Evolutionary conservation across 148 eudicot species (phyloP).

Genomic region (Hydrangea macrophylla): DNA sequence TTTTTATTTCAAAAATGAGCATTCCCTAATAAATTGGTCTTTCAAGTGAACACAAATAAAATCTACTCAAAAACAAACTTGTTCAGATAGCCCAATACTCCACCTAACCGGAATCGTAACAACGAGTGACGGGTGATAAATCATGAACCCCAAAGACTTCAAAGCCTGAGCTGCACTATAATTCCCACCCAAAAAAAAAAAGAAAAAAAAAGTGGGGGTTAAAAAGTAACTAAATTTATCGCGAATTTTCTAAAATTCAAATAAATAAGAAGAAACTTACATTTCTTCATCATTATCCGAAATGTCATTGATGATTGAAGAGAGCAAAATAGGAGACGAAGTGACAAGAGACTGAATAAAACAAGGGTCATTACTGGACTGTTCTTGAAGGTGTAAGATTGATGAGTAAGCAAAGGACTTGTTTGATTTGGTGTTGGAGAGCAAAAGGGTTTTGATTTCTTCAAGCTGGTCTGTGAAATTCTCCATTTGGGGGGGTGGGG

Average conservation of each 20-base stretch:
- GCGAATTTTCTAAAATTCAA: neutral
- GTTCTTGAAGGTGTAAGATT: constrained; percentile 59
- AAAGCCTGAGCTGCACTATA: constrained; percentile 63
- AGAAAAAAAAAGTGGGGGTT: neutral
- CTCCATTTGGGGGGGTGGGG: constrained; percentile 28
- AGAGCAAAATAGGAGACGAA: constrained; percentile 28
- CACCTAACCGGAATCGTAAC: constrained; percentile 38
- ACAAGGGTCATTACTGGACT: constrained; percentile 35
- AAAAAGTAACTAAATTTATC: neutral
- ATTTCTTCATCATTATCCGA: constrained; percentile 59
- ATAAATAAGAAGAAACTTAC: constrained; percentile 22
- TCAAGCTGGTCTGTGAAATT: constrained; percentile 39
- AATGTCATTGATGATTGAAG: constrained; percentile 42
- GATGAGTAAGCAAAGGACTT: constrained; percentile 57
- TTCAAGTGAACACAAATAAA: neutral
- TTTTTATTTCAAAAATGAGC: constrained; percentile 7
- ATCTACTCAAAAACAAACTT: too few species aligned
- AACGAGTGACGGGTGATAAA: constrained; percentile 64
- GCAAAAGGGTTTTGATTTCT: constrained; percentile 47
- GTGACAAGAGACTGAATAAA: constrained; percentile 33
- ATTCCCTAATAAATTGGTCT: neutral
- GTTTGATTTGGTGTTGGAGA: constrained; percentile 31
- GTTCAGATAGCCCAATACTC: neutral
- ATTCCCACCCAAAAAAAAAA: constrained; percentile 13
- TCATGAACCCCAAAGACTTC: constrained; percentile 88